Evolutionary conservation across 2,329 filamentous ascomycete species (phyloP), one percentile per base, ranked within the genome.

Genomic region (Talaromyces piceae): DNA sequence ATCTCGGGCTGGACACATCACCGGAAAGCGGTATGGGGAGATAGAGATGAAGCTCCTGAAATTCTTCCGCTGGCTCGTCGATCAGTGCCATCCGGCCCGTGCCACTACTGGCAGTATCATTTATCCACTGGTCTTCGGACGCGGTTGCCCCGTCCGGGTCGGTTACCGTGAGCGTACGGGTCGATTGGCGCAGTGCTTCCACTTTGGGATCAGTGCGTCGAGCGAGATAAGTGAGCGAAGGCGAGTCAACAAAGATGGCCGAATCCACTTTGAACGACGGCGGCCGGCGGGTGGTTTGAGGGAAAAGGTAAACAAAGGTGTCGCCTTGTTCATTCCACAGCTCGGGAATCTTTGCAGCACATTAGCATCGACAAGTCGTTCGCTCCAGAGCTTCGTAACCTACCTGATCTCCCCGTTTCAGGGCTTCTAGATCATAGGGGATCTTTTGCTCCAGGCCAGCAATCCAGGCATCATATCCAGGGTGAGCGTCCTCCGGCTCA

Each of bases 251-350:
- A 57, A 83, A 80, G 25, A 80, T 69, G 3, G 77, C 71, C 3
- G 80, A 82, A 59, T 83, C 74, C 50, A 85, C 68, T 53, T 77
- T 78, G 70, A 85, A 84, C 2, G 80, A 83, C 7, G 82, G 72
- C 4, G 78, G 73, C 59, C 75, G 76, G 49, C 74, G 75, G 18
- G 79, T 77, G 13, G 70, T 76, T 39, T 76, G 72, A 1, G 81
- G 79, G 58, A 81, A 83, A 12, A 84, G 71, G 58, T 84, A 80
- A n/a, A 85, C 73, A 54, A 77, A 74, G 12, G 80, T 83, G 61
- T 84, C 80, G n/a, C 78, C 81, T 44, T 74, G 63, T 3, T 81
- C 77, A 57, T 83, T 78, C 82, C 82, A 85, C 7, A 84, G 63
- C 59, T 84, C 82, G 5, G 71, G 62, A 13, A 81, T 71, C 76